Conservation (phyloP, 345 rosid species). For the Citrus cavaleriei region DNA sequence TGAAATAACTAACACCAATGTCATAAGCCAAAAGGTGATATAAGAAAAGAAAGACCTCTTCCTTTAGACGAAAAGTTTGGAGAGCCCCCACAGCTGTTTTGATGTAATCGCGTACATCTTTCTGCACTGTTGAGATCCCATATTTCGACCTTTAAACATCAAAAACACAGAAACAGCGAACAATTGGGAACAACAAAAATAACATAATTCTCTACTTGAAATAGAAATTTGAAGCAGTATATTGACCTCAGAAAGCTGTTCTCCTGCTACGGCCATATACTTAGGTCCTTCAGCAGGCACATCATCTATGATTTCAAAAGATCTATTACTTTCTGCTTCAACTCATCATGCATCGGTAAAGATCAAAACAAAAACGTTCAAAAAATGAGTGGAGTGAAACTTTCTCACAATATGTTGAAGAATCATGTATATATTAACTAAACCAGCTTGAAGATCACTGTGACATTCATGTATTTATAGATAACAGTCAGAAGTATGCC, state of each 20-base stretch:
- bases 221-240: background rate
- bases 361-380: background rate
- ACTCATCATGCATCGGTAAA: constrained; percentile 2
- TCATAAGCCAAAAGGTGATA: background rate
- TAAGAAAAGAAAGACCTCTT: constrained; percentile 44
- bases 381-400: background rate
- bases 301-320: constrained; percentile 26
- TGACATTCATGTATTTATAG: background rate
- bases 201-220: background rate
- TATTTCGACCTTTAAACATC: constrained; percentile 61
- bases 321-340: background rate
- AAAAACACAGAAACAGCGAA: constrained; percentile 14
- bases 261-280: constrained; percentile 77
- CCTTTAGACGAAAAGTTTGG: constrained; percentile 36
- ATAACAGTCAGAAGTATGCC: background rate
- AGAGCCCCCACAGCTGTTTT: constrained; percentile 31
- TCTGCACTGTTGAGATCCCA: constrained; percentile 74
- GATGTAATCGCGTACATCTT: constrained; percentile 47
- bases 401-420: background rate
- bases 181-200: constrained; percentile 3
- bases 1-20: background rate
- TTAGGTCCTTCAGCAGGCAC: constrained; percentile 36
- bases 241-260: constrained; percentile 62
- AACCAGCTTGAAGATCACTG: background rate
- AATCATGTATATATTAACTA: background rate